Percentiles rank a stretch among this genome's conserved stretches.
phyloP scores from a whole-genome alignment of 257 asterid species.

The Gentiana straminea region DNA sequence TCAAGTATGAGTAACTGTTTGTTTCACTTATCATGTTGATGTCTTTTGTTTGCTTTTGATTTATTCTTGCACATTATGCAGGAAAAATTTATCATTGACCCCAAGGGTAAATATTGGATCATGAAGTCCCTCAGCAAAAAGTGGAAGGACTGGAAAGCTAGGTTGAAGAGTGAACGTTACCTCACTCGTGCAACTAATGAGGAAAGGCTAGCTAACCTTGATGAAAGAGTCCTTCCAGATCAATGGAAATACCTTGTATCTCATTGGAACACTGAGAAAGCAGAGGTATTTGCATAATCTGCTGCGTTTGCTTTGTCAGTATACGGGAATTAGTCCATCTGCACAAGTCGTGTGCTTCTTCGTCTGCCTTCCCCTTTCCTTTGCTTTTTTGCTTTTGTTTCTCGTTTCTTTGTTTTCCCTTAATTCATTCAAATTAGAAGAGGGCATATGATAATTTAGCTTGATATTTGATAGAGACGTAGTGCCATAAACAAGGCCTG shows the following conservation, averaged over 20 bases:
- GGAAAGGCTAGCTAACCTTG: slow-evolving; percentile 31
- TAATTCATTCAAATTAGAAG: background rate
- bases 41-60: background rate
- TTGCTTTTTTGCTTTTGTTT: too few species aligned
- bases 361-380: too few species aligned
- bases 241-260: slow-evolving; percentile 32
- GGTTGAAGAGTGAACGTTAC: slow-evolving; percentile 22
- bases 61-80: slow-evolving; percentile 10
- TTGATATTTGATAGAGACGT: slow-evolving; percentile 13
- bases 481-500: slow-evolving; percentile 28
- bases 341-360: too few species aligned
- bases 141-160: slow-evolving; percentile 30
- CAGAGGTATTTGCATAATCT: slow-evolving; percentile 19
- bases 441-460: too few species aligned
- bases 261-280: slow-evolving; percentile 28
- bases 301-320: background rate
- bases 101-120: slow-evolving; percentile 21
- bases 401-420: background rate
- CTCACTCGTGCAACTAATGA: slow-evolving; percentile 25
- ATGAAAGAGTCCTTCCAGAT: slow-evolving; percentile 35
- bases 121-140: slow-evolving; percentile 20
- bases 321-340: background rate
- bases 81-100: slow-evolving; percentile 24
- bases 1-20: slow-evolving; percentile 16
- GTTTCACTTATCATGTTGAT: background rate